Evolutionary conservation across 139 green algal genomes (phyloP), one percentile per base, ranked within the genome.

Genomic region (Desmodesmus armatus): DNA sequence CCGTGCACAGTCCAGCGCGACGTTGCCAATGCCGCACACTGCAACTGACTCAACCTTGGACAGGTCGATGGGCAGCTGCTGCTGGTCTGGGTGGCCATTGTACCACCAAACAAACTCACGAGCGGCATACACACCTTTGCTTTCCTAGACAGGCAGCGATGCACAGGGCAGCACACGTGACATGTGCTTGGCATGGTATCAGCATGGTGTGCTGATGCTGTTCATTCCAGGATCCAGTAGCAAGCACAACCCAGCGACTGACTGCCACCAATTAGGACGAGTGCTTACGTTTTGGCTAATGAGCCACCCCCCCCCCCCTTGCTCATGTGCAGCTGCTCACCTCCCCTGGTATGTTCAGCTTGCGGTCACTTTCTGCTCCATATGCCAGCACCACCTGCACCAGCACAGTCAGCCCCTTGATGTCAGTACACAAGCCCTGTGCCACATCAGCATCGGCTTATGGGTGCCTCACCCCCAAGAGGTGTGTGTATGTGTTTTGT

Each of bases 21-120:
- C 97, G 83, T 99, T 99, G 70, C 97, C 88, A 35, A 96, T 83
- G 17, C 94, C 94, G 3, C 91, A 85, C 1, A 98, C 90, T 15
- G 89, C 92, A 43, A 96, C 93, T 11, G 71, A 85, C 43, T 78
- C 27, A 37, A 93, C 90, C 40, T 80, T 82, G 29, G 71, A 82
- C 47, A 98, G 88, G 88, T 97, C 89, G 0, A 98, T n/a, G 0
- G 89, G 88, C 78, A 97, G 83, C 25, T 89, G 33, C 0, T 43
- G 31, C 39, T 85, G 88, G n/a, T 96, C 91, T 3, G 97, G 96
- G 87, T 99, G 96, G 5, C 95, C 97, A 85, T 99, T 99, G 94
- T 98, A 99, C 97, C 97, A 99, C 92, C 94, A 97, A 41, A 99
- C 97, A 91, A 99, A 98, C 79, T 98, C 94, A 23, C 97, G 91